Percentiles rank a stretch among this genome's conserved stretches.
phyloP scores from a whole-genome alignment of 2,329 filamentous ascomycete species.

The Zasmidium cellare region DNA sequence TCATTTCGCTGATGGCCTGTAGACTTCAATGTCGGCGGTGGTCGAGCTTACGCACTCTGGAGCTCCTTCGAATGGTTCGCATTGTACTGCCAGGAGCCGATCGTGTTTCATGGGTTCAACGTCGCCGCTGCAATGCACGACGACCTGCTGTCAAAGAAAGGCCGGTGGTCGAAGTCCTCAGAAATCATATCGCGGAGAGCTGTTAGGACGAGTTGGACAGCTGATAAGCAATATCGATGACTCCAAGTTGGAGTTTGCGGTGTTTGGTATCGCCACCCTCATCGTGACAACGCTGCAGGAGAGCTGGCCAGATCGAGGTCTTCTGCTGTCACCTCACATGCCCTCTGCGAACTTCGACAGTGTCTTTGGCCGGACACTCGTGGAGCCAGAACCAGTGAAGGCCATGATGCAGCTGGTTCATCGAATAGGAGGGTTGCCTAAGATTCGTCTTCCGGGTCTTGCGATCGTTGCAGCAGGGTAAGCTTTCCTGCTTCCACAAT shows the following conservation, averaged over 20 bases:
- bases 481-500: not conserved
- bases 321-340: not conserved
- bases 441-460: not conserved
- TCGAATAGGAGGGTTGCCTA: not conserved
- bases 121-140: not conserved
- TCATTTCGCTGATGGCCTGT: not conserved
- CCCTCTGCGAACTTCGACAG: not conserved
- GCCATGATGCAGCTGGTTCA: not conserved
- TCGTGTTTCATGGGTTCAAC: not conserved
- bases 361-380: not conserved
- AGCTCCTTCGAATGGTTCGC: not conserved
- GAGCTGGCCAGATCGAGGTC: not conserved
- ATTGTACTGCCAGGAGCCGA: not conserved
- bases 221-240: not conserved
- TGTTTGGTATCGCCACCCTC: not conserved
- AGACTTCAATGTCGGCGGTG: not conserved
- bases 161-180: not conserved
- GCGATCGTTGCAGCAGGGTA: not conserved
- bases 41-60: not conserved
- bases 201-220: not conserved
- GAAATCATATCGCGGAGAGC: not conserved
- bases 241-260: not conserved
- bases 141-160: not conserved
- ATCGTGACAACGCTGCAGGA: not conserved
- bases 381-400: not conserved